Conservation (phyloP, 2,329 filamentous ascomycete species). For the Aspergillus udagawae region DNA sequence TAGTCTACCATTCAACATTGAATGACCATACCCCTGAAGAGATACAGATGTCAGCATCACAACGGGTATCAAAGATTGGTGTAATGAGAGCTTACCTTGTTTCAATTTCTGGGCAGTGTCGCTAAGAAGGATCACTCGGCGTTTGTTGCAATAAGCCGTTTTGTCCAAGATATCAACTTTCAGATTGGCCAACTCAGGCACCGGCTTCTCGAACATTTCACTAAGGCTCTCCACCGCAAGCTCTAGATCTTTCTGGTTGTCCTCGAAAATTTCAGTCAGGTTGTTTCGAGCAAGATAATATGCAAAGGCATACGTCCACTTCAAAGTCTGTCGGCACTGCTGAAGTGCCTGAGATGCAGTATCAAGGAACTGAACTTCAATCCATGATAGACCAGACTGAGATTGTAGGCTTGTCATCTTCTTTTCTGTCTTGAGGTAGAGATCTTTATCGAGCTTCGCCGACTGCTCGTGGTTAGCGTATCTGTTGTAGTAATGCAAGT, state of each 20-base stretch:
- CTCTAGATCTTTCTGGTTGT: slow-evolving; percentile 97
- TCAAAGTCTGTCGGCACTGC: slow-evolving; percentile 94
- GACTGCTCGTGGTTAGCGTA: slow-evolving; percentile 99
- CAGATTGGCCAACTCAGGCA: slow-evolving; percentile 75
- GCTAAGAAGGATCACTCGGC: slow-evolving; percentile 81
- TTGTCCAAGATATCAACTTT: slow-evolving; percentile 99
- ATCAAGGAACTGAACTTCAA: slow-evolving; percentile 96
- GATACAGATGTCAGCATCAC: slow-evolving; percentile 5
- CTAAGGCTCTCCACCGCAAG: slow-evolving; percentile 94
- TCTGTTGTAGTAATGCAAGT: slow-evolving; percentile 97
- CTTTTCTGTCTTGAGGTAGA: slow-evolving; percentile 94
- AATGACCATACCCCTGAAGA: slow-evolving; percentile 43
- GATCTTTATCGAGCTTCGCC: slow-evolving; percentile 91
- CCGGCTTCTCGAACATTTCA: slow-evolving; percentile 99
- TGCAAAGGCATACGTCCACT: slow-evolving; percentile 99
- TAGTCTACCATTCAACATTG: slow-evolving; percentile 39
- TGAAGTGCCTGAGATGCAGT: slow-evolving; percentile 90
- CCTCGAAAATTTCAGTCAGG: slow-evolving; percentile 93
- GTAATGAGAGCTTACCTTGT: slow-evolving; percentile 59
- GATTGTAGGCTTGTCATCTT: slow-evolving; percentile 98
- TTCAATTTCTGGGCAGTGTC: slow-evolving; percentile 92
- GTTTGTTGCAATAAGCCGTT: slow-evolving; percentile 92
- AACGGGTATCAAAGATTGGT: neutral
- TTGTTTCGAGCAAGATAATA: slow-evolving; percentile 98
- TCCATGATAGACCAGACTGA: slow-evolving; percentile 95